Base-by-base conservation (phyloP, 805 yeast species). In the Suhomyces faveliae region DNA sequence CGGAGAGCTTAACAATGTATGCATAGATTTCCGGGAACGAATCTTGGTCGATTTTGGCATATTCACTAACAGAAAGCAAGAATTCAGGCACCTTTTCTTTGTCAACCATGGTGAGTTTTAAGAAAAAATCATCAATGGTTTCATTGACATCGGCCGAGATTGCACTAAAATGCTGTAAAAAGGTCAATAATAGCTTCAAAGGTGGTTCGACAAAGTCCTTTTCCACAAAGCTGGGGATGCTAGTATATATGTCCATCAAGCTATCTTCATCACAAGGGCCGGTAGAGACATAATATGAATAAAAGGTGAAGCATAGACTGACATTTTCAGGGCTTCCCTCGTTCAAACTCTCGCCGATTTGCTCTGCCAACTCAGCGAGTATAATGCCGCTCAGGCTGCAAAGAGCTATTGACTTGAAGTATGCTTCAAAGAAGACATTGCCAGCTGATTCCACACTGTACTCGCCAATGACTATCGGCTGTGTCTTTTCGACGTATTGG, bases 41-140 rank as follows among this genome's bases (percentile, higher is more conserved):
- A 2, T 49, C 47, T 35, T 56, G 47, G 1, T 53, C 49, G 3
- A 57, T 45, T 19, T 54, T 46, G 1, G 51, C 33, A 21, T 33
- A 20, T 48, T 41, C 11, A 51, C 39, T 11, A 6, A 21, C 15
- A 20, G 21, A 20, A n/a, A 24, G n/a, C n/a, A 42, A 21, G 22
- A 52, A 50, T 12, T 6, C 13, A 2, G 58, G 33, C 11, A 57
- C 51, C 9, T 43, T 25, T 5, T 41, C 13, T 17, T 58, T 57
- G 15, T 51, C 51, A 6, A 58, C 63, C 51, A 42, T 48, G 13
- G 52, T 46, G 4, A 73, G 43, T 35, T 70, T 73, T n/a, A 57
- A 41, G 48, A 57, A 73, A 22, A 62, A 53, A 33, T 67, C 68
- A 48, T 71, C 67, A 35, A 76, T 60, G 12, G 61, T 40, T n/a